phyloP scores from a whole-genome alignment of 164 flowering plant genomes.

The Saururus chinensis region DNA sequence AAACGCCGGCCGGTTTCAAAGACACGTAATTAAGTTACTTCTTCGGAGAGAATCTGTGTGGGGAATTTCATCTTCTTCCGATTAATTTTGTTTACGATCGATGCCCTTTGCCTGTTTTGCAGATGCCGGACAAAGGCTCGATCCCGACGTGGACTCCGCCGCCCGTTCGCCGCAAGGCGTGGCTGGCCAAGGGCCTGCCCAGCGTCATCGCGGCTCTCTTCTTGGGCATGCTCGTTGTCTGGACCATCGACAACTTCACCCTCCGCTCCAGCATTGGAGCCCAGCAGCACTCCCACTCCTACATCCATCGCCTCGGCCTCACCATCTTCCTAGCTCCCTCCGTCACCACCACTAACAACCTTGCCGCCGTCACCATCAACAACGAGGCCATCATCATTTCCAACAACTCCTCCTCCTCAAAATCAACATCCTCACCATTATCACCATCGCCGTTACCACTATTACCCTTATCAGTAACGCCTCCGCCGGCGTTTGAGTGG shows the following conservation, averaged over 20 bases:
- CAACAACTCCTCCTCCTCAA: no score
- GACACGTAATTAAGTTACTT: no score
- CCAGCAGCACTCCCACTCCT: background rate
- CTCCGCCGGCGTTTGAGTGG: background rate
- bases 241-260: conserved; percentile 2
- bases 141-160: no score
- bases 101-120: no score
- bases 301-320: background rate
- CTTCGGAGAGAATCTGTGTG: no score
- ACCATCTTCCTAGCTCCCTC: background rate
- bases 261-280: background rate
- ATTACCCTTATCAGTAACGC: background rate
- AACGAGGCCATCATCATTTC: background rate
- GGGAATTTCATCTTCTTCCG: no score
- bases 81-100: no score
- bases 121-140: no score
- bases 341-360: background rate
- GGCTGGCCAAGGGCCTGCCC: background rate
- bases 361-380: background rate
- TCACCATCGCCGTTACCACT: background rate
- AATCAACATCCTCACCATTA: background rate
- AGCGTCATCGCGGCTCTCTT: background rate
- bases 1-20: no score
- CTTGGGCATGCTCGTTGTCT: background rate
- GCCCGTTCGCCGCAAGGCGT: background rate